Base-by-base conservation (phyloP, 2,329 filamentous ascomycete genomes). In the Seiridium cupressi region DNA sequence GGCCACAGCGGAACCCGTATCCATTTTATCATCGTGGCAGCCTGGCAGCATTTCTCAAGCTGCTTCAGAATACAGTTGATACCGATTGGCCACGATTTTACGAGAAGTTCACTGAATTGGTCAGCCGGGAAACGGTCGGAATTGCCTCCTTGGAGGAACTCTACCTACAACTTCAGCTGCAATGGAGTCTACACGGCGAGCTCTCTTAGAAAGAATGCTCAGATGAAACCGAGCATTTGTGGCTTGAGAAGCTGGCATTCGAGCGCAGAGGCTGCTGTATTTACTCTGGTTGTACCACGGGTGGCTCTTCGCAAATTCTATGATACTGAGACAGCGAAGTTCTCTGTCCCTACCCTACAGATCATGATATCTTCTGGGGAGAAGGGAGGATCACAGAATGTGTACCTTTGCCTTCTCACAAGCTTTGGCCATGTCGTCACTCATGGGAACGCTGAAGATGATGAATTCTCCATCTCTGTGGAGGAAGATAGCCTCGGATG, bases 351-450 rank as follows among this genome's bases (percentile, higher is more conserved):
- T 2, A 69, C 67, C 1, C 38, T 77, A 38, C 60, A 72, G 34
- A 70, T 8, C 61, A 66, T 18, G 26, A 31, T 48, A 31, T 7
- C 46, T n/a, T 31, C 46, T 48, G 26, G 46, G 8, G n/a, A 5
- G 38, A 63, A 7, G 34, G 60, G 62, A 42, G 58, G 59, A 1
- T 60, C 65, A 4, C 68, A 72, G 35, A 74, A 73, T 61, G 63
- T 73, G 11, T 81, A 76, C 63, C 65, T 70, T 3, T 71, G 76
- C 59, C 68, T 78, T 10, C 79, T 82, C 1, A 62, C 81, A 36
- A 60, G 66, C 4, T 81, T 81, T 63, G 80, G 79, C 11, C 70
- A 66, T 0, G 58, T 78, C 10, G 66, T 66, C 53, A 62, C 66
- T 0, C 58, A 51, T 1, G 72, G 73, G 0, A 36, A 65, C 4